Percentiles rank a stretch among this genome's conserved stretches.
Conservation (phyloP, 495 filamentous ascomycete genomes). For the Hamigera avellanea region DNA sequence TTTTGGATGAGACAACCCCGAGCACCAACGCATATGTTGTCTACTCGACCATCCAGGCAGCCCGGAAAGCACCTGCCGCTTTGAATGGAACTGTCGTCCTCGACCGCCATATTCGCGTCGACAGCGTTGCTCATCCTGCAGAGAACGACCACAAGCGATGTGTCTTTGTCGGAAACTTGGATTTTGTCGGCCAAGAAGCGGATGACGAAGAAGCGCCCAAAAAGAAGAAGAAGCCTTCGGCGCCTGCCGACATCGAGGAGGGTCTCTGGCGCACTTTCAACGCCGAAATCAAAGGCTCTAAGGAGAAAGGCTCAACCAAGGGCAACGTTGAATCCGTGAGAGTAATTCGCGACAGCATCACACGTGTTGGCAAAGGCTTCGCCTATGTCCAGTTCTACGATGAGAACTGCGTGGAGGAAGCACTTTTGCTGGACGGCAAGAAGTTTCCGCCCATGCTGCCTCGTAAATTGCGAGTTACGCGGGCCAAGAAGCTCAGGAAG, state of each 20-base stretch:
- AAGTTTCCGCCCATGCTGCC: slow-evolving; percentile 89
- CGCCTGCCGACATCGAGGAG: slow-evolving; percentile 86
- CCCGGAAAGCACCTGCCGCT: slow-evolving; percentile 59
- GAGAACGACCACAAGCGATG: slow-evolving; percentile 75
- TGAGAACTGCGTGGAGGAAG: slow-evolving; percentile 74
- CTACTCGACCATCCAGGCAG: slow-evolving; percentile 59
- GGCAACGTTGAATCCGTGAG: slow-evolving; percentile 88
- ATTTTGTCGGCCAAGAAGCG: slow-evolving; percentile 82
- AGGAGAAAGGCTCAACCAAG: slow-evolving; percentile 29
- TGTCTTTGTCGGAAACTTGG: slow-evolving; percentile 93
- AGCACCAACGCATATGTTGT: slow-evolving; percentile 93
- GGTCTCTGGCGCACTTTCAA: slow-evolving; percentile 85
- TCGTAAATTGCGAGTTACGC: slow-evolving; percentile 70
- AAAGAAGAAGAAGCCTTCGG: slow-evolving; percentile 50
- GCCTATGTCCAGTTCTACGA: slow-evolving; percentile 97
- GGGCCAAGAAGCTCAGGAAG: slow-evolving; percentile 71
- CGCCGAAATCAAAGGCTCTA: slow-evolving; percentile 27
- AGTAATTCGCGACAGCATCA: slow-evolving; percentile 79
- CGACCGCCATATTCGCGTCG: slow-evolving; percentile 80
- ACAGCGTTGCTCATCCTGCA: slow-evolving; percentile 79
- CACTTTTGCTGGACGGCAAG: slow-evolving; percentile 75
- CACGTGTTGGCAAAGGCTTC: slow-evolving; percentile 91
- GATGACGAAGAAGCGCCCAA: slow-evolving; percentile 40
- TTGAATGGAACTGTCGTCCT: slow-evolving; percentile 80
- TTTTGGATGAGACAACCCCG: slow-evolving; percentile 80